Base-by-base conservation (phyloP, 441 rosid species). In the Viola pubescens region DNA sequence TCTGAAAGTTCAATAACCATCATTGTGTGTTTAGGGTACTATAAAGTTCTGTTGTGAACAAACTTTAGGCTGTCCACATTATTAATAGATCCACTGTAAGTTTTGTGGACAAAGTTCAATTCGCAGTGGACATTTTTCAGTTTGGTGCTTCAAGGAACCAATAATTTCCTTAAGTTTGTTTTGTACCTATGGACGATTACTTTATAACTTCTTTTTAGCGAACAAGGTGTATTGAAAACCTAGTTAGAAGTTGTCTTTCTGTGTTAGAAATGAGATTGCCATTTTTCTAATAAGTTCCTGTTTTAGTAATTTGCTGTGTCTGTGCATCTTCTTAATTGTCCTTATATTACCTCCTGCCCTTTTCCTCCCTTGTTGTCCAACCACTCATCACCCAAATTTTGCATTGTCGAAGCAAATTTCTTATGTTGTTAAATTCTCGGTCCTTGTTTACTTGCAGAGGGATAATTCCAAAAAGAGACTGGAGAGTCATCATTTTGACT, bases 401-500 rank as follows among this genome's bases (percentile, higher is more conserved):
- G 11, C 47, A 49, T 62, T 8, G 12, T 9, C 50, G 9, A 59
- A 58, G 44, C 14, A 57, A 9, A 58, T 9, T 7, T 51, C 58
- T 51, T 43, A 6, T 38, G 39, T 14, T 61, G 7, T 12, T 51
- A 53, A n/a, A 37, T 56, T 52, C 71, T 64, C 46, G 54, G 19
- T 67, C 52, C 53, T 52, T 52, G 52, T 70, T 10, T 47, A 45
- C 46, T 44, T 70, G 76, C 91, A 94, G 99, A 83, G 86, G 78
- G 89, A 89, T 62, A 77, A 76, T 72, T 75, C 76, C 57, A 91
- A 73, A 82, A 94, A 70, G 91, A 85, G 92, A 80, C 48, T 62
- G 55, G 98, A 86, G 74, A 67, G 65, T 75, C 87, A 79, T 74
- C 91, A 81, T 74, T 86, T 83, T 70, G 97, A 89, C 61, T 85